Conservation (phyloP, 805 yeast genomes). For the Cyberlindnera maclurae region DNA sequence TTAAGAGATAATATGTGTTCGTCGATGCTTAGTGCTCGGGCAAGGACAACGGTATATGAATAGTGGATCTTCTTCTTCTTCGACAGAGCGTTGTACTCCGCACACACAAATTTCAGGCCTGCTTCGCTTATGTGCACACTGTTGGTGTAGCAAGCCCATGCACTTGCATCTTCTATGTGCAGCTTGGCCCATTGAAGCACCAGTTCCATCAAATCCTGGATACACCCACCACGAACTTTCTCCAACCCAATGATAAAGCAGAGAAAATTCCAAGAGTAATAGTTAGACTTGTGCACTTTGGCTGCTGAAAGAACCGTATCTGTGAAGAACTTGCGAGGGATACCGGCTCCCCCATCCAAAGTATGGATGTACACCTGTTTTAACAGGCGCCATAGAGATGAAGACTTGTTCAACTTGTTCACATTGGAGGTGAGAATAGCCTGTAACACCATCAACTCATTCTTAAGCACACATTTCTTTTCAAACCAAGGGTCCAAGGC, state of each 20-base stretch:
- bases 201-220: neutral
- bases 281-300: constrained; percentile 28
- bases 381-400: constrained; percentile 31
- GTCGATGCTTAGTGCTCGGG: constrained; percentile 6
- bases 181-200: constrained; percentile 22
- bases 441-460: constrained; percentile 17
- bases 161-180: constrained; percentile 26
- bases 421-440: constrained; percentile 27
- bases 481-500: constrained; percentile 2
- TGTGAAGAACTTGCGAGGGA: constrained; percentile 10
- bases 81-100: constrained; percentile 11
- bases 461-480: constrained; percentile 8
- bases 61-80: neutral
- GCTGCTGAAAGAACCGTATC: constrained; percentile 24
- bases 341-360: neutral
- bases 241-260: constrained; percentile 26
- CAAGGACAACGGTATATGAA: neutral
- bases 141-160: constrained; percentile 27
- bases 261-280: constrained; percentile 34
- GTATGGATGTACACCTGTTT: constrained; percentile 22
- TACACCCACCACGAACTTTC: constrained; percentile 1
- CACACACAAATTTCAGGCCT: constrained; percentile 6
- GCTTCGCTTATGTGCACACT: constrained; percentile 5
- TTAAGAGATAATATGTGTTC: constrained; percentile 9
- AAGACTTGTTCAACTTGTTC: constrained; percentile 31